Conservation (phyloP, 2,329 filamentous ascomycete genomes). For the Xenoacremonium recifei region DNA sequence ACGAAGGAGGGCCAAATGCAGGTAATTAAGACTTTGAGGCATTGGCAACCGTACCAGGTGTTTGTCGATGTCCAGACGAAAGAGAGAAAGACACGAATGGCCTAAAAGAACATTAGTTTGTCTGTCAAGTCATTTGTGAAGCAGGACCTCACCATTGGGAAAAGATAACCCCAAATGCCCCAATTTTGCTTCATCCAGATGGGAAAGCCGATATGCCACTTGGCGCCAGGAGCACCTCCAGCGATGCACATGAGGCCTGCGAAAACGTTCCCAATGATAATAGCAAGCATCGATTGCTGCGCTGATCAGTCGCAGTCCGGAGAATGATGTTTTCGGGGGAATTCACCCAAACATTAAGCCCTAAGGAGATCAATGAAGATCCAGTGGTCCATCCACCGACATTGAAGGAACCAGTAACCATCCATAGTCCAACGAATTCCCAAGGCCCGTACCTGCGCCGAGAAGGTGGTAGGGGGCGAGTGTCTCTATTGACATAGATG, state of each 20-base stretch:
- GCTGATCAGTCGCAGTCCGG: background rate
- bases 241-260: constrained; percentile 25
- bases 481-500: constrained; percentile 29
- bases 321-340: background rate
- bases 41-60: constrained; percentile 26
- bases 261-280: constrained; percentile 21
- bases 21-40: constrained; percentile 20
- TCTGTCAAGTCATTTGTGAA: background rate
- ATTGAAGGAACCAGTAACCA: constrained; percentile 33
- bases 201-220: constrained; percentile 28
- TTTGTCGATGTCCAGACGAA: constrained; percentile 27
- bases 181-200: constrained; percentile 25
- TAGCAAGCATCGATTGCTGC: constrained; percentile 24
- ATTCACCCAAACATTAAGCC: constrained; percentile 22
- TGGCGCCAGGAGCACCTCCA: constrained; percentile 25
- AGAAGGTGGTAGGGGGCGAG: constrained; percentile 25
- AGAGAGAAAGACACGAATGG: constrained; percentile 18
- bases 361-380: constrained; percentile 26
- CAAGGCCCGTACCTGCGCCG: constrained; percentile 31
- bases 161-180: constrained; percentile 25
- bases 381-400: constrained; percentile 33
- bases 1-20: constrained; percentile 21
- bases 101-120: background rate
- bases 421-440: constrained; percentile 32
- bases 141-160: constrained; percentile 17